Percentiles rank a stretch among this genome's conserved stretches.
phyloP scores from a whole-genome alignment of 2,329 filamentous ascomycete species.

The Monosporascus sp. region DNA sequence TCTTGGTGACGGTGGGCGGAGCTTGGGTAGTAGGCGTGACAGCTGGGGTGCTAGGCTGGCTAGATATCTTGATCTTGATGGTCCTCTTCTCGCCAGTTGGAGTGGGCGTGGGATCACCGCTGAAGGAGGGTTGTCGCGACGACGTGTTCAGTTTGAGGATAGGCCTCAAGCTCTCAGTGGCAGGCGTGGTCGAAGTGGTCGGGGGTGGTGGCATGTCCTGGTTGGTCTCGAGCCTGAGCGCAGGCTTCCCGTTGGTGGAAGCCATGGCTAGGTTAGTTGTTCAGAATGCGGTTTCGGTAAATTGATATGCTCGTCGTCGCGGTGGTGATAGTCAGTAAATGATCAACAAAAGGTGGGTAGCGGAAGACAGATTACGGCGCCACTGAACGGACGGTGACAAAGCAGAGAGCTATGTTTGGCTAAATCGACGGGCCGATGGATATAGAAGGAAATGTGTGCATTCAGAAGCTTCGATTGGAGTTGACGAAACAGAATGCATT shows the following conservation, averaged over 20 bases:
- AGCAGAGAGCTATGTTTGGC: no score
- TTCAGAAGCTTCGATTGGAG: no score
- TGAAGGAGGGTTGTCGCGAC: conserved; percentile 23
- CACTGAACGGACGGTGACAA: no score
- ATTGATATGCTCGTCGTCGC: neutral
- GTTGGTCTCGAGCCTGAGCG: conserved; percentile 23
- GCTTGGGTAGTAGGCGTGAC: conserved; percentile 17
- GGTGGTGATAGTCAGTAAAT: neutral
- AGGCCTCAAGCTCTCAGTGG: conserved; percentile 22
- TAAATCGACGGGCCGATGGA: no score
- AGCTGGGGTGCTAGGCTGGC: conserved; percentile 25
- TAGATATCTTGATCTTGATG: conserved; percentile 36
- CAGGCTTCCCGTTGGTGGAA: conserved; percentile 22
- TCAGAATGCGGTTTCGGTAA: neutral
- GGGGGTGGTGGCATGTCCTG: conserved; percentile 26
- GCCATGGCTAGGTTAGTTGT: conserved; percentile 15
- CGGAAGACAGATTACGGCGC: no score
- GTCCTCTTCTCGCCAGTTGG: conserved; percentile 27
- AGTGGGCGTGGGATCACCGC: conserved; percentile 20
- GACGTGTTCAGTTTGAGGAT: conserved; percentile 28
- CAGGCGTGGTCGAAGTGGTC: conserved; percentile 9
- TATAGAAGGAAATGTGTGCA: no score
- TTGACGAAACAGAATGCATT: no score
- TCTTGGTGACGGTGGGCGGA: conserved; percentile 35
- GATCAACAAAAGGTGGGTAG: no score